Conservation (phyloP, 2,329 filamentous ascomycete genomes). For the Colletotrichum sidae region DNA sequence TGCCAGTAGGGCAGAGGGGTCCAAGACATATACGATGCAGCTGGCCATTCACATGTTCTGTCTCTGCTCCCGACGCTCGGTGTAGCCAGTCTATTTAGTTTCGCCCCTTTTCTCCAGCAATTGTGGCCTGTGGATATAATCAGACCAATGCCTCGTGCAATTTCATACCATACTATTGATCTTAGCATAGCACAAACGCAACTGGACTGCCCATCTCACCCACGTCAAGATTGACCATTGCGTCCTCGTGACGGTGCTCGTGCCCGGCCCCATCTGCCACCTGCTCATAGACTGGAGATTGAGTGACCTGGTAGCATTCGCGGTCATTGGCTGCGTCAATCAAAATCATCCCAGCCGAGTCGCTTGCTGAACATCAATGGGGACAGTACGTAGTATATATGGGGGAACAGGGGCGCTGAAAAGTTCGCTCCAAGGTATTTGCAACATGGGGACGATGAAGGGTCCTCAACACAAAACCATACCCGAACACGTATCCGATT, state of each 20-base stretch:
- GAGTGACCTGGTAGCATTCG: constrained; percentile 10
- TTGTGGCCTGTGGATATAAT: neutral
- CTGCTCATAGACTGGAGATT: neutral
- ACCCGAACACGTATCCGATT: too few relatives aligned
- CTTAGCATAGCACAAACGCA: too few relatives aligned
- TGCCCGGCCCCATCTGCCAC: constrained; percentile 27
- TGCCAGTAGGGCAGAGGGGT: constrained; percentile 21
- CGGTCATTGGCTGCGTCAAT: constrained; percentile 17
- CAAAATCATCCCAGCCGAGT: constrained; percentile 22
- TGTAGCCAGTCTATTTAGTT: too few relatives aligned
- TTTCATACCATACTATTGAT: too few relatives aligned
- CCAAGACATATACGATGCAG: constrained; percentile 22
- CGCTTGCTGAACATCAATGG: constrained; percentile 2
- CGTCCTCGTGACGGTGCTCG: constrained; percentile 30
- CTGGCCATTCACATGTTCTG: constrained; percentile 31
- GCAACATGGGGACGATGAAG: constrained; percentile 12
- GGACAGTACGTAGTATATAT: neutral
- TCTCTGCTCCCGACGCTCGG: neutral
- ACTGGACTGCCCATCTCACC: neutral
- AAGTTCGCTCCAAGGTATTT: constrained; percentile 16
- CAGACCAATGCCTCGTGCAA: neutral
- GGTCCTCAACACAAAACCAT: constrained; percentile 14
- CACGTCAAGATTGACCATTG: constrained; percentile 1
- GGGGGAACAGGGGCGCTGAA: constrained; percentile 23
- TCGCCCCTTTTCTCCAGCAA: too few relatives aligned